Evolutionary conservation across 1,284 basidiomycete species (phyloP).

Genomic region (Hemileia vastatrix): DNA sequence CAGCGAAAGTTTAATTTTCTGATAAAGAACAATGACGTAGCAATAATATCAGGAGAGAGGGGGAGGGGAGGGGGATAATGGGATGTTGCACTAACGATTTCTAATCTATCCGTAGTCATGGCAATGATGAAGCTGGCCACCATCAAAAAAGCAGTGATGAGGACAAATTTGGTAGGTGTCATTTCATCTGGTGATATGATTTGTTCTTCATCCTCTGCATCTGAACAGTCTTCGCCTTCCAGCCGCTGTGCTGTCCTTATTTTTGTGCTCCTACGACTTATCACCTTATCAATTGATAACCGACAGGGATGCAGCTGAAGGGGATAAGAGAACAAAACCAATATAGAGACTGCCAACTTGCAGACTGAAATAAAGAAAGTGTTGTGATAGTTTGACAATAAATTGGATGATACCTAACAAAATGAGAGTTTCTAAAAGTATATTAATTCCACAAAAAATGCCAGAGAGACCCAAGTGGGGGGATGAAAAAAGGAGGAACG

Average conservation of each 20-base stretch:
- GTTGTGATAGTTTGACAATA: constrained; percentile 58
- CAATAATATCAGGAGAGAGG: neutral
- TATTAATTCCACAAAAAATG: neutral
- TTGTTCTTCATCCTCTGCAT: constrained; percentile 32
- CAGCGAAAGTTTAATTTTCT: neutral
- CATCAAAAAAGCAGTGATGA: constrained; percentile 66
- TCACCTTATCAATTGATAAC: constrained; percentile 81
- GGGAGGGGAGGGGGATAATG: neutral
- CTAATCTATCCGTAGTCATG: constrained; percentile 53
- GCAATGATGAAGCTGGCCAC: constrained; percentile 59
- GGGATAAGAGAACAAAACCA: constrained; percentile 61
- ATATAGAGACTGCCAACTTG: constrained; percentile 79
- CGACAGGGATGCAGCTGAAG: constrained; percentile 88
- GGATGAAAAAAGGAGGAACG: neutral
- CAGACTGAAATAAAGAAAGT: constrained; percentile 85
- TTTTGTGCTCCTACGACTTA: constrained; percentile 46
- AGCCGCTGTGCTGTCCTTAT: neutral
- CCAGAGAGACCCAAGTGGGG: neutral
- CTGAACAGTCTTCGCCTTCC: neutral
- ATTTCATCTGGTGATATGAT: constrained; percentile 38
- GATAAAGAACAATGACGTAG: neutral
- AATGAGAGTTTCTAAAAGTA: neutral
- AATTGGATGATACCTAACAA: constrained; percentile 19
- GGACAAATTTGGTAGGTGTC: constrained; percentile 54
- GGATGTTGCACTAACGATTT: constrained; percentile 56